These are phyloP conservation scores for Monosporascus sp. DNA, from an alignment of 2,329 filamentous ascomycete species.

Conservation along the genomic window DNA sequence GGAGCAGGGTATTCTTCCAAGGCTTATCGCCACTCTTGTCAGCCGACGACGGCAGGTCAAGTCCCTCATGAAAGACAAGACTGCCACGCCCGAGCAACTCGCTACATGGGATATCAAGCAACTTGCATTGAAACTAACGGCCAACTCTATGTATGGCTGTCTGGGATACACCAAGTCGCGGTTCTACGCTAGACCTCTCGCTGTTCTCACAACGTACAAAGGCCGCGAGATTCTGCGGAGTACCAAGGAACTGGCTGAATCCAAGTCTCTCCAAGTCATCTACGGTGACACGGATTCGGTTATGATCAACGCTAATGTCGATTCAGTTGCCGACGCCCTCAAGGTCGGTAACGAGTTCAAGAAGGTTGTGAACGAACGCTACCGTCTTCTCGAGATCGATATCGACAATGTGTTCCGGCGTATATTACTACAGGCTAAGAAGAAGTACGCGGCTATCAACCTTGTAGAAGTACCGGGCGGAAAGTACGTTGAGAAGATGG, in stretches of 20 bases:
- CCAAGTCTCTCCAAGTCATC: slow-evolving; percentile 86
- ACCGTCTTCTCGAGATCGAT: slow-evolving; percentile 90
- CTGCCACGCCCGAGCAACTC: slow-evolving; percentile 76
- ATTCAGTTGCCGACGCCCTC: slow-evolving; percentile 84
- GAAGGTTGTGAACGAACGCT: slow-evolving; percentile 86
- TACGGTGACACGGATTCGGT: slow-evolving; percentile 99
- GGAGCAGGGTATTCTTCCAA: slow-evolving; percentile 79
- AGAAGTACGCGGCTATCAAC: slow-evolving; percentile 98
- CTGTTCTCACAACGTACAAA: slow-evolving; percentile 94
- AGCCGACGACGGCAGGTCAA: slow-evolving; percentile 87
- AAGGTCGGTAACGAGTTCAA: slow-evolving; percentile 95
- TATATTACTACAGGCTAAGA: slow-evolving; percentile 92
- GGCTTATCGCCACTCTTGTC: slow-evolving; percentile 87
- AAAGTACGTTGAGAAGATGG: slow-evolving; percentile 88
- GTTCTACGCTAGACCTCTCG: slow-evolving; percentile 92
- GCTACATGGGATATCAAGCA: slow-evolving; percentile 98
- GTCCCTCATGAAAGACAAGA: slow-evolving; percentile 92
- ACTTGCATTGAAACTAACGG: slow-evolving; percentile 90
- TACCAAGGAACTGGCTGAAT: slow-evolving; percentile 93
- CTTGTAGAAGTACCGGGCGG: slow-evolving; percentile 76
- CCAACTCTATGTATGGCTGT: slow-evolving; percentile 99
- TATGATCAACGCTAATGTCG: slow-evolving; percentile 99
- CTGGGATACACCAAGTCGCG: slow-evolving; percentile 94
- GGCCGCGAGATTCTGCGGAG: slow-evolving; percentile 94
- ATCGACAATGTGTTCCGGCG: slow-evolving; percentile 97